phyloP scores from a whole-genome alignment of 768 basidiomycete genomes.

The Mrakia hoshinonis region DNA sequence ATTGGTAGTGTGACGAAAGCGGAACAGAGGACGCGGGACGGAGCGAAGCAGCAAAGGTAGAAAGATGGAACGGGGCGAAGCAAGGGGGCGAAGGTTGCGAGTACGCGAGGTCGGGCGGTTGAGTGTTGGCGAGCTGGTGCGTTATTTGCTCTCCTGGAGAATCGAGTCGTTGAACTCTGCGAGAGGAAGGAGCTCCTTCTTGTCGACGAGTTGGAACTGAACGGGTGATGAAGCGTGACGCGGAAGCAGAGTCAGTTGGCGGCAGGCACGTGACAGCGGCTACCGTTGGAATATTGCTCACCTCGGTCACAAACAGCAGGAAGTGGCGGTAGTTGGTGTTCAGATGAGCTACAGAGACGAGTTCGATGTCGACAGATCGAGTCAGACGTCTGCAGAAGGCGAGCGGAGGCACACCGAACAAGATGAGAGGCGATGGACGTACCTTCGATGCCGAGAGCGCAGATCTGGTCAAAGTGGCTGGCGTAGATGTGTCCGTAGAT shows the following conservation, averaged over 20 bases:
- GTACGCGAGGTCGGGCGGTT: no score
- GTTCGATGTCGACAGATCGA: background rate
- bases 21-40: no score
- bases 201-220: conserved; percentile 29
- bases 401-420: background rate
- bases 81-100: background rate
- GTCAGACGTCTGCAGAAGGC: background rate
- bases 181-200: conserved; percentile 28
- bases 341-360: conserved; percentile 62
- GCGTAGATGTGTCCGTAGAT: conserved; percentile 98
- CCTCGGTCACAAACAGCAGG: conserved; percentile 93
- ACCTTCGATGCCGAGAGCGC: conserved; percentile 97
- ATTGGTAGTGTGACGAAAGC: no score
- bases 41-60: no score
- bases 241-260: background rate
- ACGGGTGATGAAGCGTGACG: no score
- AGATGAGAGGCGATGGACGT: conserved; percentile 31
- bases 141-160: conserved; percentile 21
- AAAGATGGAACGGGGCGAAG: background rate
- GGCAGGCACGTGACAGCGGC: background rate
- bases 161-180: conserved; percentile 31
- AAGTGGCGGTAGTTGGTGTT: conserved; percentile 99
- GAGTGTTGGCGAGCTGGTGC: background rate
- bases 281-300: conserved; percentile 39
- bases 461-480: conserved; percentile 98